Conservation (phyloP, 176 grass and related monocot genomes). For the Triticum aestivum region IWGSC_CS_RefSeq_v2.1 NC_057807.1:487714640-487715139, state of each 20-base stretch:
- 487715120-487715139: conserved; percentile 59
- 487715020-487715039: neutral
- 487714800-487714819: neutral
- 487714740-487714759: neutral
- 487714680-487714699: neutral
- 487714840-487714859: neutral
- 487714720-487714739: neutral
- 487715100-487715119: conserved; percentile 60
- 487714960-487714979: conserved; percentile 41
- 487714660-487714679: conserved; percentile 85
- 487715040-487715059: conserved; percentile 17
- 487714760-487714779: neutral
- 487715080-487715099: conserved; percentile 28
- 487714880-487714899: neutral
- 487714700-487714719: conserved; percentile 3
- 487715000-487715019: neutral
- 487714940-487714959: conserved; percentile 62
- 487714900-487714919: neutral
- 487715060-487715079: conserved; percentile 18
- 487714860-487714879: neutral
- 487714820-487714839: neutral
- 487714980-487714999: conserved; percentile 54
- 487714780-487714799: neutral
- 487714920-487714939: conserved; percentile 68
- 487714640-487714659: conserved; percentile 88